phyloP scores from a whole-genome alignment of 495 filamentous ascomycete genomes.

The Monascus purpureus region DNA sequence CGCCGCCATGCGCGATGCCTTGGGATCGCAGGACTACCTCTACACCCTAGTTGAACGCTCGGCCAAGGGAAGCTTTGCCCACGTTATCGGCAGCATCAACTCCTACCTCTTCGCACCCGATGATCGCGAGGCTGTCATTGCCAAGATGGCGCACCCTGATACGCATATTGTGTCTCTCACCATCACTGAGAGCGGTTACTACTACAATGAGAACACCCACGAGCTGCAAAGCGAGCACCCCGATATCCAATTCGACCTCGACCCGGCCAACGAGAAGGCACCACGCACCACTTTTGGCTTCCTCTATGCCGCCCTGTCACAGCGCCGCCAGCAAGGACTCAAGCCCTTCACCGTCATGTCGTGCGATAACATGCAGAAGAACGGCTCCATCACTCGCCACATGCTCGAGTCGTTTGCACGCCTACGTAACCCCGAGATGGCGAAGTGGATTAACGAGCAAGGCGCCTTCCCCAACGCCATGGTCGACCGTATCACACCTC shows the following conservation, averaged over 20 bases:
- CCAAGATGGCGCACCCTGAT: constrained; percentile 36
- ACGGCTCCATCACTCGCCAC: constrained; percentile 33
- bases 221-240: constrained; percentile 29
- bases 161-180: constrained; percentile 37
- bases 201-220: constrained; percentile 39
- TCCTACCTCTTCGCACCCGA: constrained; percentile 34
- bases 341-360: constrained; percentile 37
- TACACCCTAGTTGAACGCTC: constrained; percentile 37
- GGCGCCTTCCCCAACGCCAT: constrained; percentile 35
- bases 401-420: constrained; percentile 34
- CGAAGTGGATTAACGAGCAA: constrained; percentile 28
- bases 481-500: constrained; percentile 37
- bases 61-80: constrained; percentile 27
- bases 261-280: constrained; percentile 22
- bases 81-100: constrained; percentile 35
- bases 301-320: constrained; percentile 30
- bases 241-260: constrained; percentile 32
- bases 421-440: constrained; percentile 24
- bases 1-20: constrained; percentile 27
- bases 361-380: constrained; percentile 40
- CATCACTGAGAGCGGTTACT: constrained; percentile 38
- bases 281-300: constrained; percentile 34
- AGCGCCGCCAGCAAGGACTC: constrained; percentile 25
- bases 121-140: constrained; percentile 30
- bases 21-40: constrained; percentile 29